Base-by-base conservation (phyloP, 1,284 basidiomycete species). In the Microbotryum violaceum region DNA sequence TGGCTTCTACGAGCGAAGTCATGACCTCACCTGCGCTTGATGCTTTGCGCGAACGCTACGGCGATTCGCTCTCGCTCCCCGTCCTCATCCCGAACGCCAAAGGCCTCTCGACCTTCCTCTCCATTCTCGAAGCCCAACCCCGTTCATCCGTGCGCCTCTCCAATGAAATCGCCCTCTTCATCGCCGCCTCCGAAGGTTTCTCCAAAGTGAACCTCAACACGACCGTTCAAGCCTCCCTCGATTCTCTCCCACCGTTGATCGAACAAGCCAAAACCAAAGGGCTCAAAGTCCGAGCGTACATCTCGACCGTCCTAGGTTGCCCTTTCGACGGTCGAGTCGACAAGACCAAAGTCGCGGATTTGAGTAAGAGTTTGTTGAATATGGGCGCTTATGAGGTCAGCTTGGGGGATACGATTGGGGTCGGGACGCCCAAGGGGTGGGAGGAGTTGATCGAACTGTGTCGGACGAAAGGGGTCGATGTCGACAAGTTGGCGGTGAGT, bases 381-480 rank as follows among this genome's bases (percentile, higher is more conserved):
- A 93, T 96, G 87, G 93, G 92, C 0, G 94, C 91, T 73, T 96
- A 94, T 76, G 89, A 97, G 74, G 83, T 97, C 55, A 89, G 87
- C 66, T 77, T 97, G 37, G 91, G 91, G 0, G 93, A 97, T 76
- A 97, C 92, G 2, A 89, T 91, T 2, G 93, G 93, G 0, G 84
- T 84, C 37, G 93, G 88, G 1, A 89, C 86, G 52, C 90, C 91
- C 0, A 76, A 78, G 20, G 82, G 82, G 25, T 82, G 93, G 59
- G 74, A 79, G 20, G 78, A 78, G 57, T 82, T 94, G 76, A 78
- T 96, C 61, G 81, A 85, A 62, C 83, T 83, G 29, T 85, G 90
- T 8, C 80, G 82, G 70, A 56, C 57, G 56, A 82, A 80, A 65
- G 79, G 79, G 37, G 77, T 91, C 3, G 79, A 83, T 0, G 81